Evolutionary conservation across 2,329 filamentous ascomycete genomes (phyloP).

Genomic region (Chrysosporium queenslandicum): DNA sequence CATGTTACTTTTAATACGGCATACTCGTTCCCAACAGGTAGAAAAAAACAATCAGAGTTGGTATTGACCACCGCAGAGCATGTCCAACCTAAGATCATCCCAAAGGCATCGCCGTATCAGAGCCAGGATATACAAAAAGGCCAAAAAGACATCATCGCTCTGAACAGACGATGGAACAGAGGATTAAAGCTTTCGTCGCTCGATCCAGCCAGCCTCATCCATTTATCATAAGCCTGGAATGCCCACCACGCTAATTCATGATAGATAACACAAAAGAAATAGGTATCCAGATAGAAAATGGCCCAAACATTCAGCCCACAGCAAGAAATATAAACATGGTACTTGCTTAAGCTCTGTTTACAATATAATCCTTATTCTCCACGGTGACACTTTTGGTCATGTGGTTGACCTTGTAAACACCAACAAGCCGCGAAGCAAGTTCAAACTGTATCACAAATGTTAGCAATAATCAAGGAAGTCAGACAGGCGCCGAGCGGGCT

Average conservation of each 20-base stretch:
- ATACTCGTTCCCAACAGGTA: too few relatives aligned
- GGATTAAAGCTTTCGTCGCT: too few relatives aligned
- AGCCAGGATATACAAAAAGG: background rate
- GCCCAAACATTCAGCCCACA: background rate
- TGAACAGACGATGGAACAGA: too few relatives aligned
- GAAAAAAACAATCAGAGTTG: too few relatives aligned
- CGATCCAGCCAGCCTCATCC: background rate
- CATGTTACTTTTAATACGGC: too few relatives aligned
- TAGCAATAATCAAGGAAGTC: background rate
- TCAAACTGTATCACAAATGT: constrained; percentile 52
- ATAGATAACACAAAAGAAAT: background rate
- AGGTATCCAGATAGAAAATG: background rate
- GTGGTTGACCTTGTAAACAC: constrained; percentile 99
- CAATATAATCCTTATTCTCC: constrained; percentile 70
- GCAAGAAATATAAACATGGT: constrained; percentile 7
- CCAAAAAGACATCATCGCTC: too few relatives aligned
- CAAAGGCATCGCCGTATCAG: too few relatives aligned
- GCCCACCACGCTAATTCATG: background rate
- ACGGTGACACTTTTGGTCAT: constrained; percentile 92
- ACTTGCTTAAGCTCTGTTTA: constrained; percentile 12
- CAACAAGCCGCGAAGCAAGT: constrained; percentile 84
- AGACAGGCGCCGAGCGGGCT: too few relatives aligned
- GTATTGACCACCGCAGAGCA: too few relatives aligned
- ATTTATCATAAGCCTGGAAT: background rate
- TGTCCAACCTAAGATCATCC: too few relatives aligned